A percentile compares a stretch with the other conserved stretches of the same genome.
Evolutionary conservation across 2,329 filamentous ascomycete genomes (phyloP).

Genomic region (Dactylonectria macrodidyma): DNA sequence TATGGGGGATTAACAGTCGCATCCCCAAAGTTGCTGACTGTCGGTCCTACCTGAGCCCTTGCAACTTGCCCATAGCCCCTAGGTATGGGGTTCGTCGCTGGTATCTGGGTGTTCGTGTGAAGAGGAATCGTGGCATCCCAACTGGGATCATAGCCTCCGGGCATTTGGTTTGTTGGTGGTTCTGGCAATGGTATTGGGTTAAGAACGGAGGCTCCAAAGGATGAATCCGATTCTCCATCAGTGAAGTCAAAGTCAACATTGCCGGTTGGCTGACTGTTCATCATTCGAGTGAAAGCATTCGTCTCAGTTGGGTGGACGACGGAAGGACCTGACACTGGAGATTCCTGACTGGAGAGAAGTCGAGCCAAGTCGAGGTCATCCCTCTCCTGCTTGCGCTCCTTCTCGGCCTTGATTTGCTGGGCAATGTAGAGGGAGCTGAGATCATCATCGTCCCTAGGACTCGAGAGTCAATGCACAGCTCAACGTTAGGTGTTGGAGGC

Average conservation of each 20-base stretch:
- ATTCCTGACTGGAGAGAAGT: conserved; percentile 46
- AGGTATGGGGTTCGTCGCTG: neutral
- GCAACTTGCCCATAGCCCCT: conserved; percentile 4
- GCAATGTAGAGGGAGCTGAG: conserved; percentile 46
- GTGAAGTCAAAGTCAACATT: neutral
- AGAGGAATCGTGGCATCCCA: conserved; percentile 29
- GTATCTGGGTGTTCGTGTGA: conserved; percentile 13
- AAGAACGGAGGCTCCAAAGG: neutral
- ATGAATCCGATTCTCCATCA: conserved; percentile 8
- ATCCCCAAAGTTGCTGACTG: neutral
- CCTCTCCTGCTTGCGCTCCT: conserved; percentile 49
- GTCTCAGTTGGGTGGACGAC: conserved; percentile 18
- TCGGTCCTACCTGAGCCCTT: neutral
- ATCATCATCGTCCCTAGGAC: conserved; percentile 53
- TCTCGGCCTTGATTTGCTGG: conserved; percentile 54
- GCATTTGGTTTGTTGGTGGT: conserved; percentile 23
- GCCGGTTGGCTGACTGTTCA: conserved; percentile 48
- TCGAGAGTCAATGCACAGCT: neutral
- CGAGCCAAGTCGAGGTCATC: conserved; percentile 49
- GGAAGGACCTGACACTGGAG: conserved; percentile 16
- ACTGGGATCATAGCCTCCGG: conserved; percentile 33
- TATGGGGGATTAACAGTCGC: neutral
- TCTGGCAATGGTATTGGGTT: conserved; percentile 9
- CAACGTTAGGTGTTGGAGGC: neutral
- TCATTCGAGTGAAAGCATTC: conserved; percentile 49